Conservation (phyloP, 108 stramenopile species). For the Phaeodactylum tricornutum region DNA sequence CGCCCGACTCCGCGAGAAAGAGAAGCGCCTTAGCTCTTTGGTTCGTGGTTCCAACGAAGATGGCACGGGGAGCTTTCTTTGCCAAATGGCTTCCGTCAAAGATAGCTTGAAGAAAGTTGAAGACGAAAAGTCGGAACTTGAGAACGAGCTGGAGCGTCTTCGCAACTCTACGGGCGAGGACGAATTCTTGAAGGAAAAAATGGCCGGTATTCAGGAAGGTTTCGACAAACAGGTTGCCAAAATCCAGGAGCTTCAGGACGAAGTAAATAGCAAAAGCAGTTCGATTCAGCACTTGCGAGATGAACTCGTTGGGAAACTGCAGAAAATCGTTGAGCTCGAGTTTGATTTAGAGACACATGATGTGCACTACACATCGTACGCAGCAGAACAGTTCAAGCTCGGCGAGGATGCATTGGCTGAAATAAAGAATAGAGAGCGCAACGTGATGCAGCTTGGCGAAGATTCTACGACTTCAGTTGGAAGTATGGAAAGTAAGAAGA, state of each 20-base stretch:
- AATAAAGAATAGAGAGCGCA: constrained; percentile 1
- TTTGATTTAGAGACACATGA: constrained; percentile 20
- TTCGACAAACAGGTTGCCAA: constrained; percentile 4
- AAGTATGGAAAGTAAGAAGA: too few species aligned
- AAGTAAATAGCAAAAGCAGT: constrained; percentile 1
- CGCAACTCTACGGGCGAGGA: constrained; percentile 3
- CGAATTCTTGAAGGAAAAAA: constrained; percentile 11
- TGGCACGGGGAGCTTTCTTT: not conserved
- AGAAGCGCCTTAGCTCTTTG: not conserved
- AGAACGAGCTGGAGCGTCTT: constrained; percentile 2
- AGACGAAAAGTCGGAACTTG: constrained; percentile 2
- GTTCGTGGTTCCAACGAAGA: constrained; percentile 3
- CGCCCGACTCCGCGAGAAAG: constrained; percentile 2
- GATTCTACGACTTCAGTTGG: not conserved
- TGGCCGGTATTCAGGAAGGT: constrained; percentile 7
- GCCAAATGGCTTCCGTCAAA: constrained; percentile 1
- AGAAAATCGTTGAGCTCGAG: constrained; percentile 10
- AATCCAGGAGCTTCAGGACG: constrained; percentile 5
- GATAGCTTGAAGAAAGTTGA: constrained; percentile 3
- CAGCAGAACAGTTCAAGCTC: constrained; percentile 7
- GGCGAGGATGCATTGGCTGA: constrained; percentile 10
- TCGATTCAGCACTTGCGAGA: constrained; percentile 4
- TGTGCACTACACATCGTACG: constrained; percentile 14
- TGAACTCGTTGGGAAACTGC: constrained; percentile 1
- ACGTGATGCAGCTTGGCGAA: not conserved